A percentile compares a stretch with the other conserved stretches of the same genome.
Evolutionary conservation across 257 asterid genomes (phyloP).

Genomic region (Nemophila menziesii): DNA sequence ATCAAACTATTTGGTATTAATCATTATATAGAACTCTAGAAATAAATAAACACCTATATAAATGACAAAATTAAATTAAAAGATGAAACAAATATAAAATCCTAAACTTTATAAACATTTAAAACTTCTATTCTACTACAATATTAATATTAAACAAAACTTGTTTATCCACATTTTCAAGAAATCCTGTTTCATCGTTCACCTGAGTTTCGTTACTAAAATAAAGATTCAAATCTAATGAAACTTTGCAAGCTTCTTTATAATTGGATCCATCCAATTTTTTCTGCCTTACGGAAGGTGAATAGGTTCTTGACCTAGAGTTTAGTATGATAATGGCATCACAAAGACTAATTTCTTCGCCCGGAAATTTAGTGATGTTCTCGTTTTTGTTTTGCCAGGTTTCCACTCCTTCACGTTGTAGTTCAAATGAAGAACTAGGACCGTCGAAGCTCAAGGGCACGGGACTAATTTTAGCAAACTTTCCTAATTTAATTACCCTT

Average conservation of each 20-base stretch:
- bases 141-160: slow-evolving; percentile 25
- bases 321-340: slow-evolving; percentile 66
- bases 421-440: no score
- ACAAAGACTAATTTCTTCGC: slow-evolving; percentile 40
- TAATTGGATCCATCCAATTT: slow-evolving; percentile 10
- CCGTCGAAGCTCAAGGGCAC: no score
- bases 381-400: no score
- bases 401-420: no score
- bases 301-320: slow-evolving; percentile 29
- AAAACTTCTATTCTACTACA: not conserved
- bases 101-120: not conserved
- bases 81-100: no score
- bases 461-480: slow-evolving; percentile 10
- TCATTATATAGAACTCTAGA: no score
- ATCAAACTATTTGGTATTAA: no score
- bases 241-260: slow-evolving; percentile 5
- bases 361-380: no score
- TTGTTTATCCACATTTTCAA: slow-evolving; percentile 46
- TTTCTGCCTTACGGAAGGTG: slow-evolving; percentile 24
- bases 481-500: slow-evolving; percentile 52
- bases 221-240: slow-evolving; percentile 49
- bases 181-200: slow-evolving; percentile 39
- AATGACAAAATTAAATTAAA: no score
- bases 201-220: slow-evolving; percentile 17
- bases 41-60: no score